Base-by-base conservation (phyloP, 805 yeast genomes). In the Ogataea saltuana region DNA sequence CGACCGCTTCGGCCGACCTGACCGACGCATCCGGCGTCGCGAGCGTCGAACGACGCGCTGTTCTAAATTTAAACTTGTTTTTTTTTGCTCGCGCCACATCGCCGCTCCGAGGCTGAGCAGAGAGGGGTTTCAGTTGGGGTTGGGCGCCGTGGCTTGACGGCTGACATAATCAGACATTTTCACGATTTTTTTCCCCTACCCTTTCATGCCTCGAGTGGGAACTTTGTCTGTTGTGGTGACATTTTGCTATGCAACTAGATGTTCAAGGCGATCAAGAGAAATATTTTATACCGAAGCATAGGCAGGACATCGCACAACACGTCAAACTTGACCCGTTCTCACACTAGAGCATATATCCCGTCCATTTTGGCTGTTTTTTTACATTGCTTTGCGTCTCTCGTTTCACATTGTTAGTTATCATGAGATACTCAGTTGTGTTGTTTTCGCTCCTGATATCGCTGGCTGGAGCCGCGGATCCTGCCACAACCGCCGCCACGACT, bases 401-500 rank as follows among this genome's bases (percentile, higher is more conserved):
- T 23, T 23, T 8, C 6, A 32, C 7, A 6, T n/a, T 25, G n/a
- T 19, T 20, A 5, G 18, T 6, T 19, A 21, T 15, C 21, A 51
- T 51, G 55, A 48, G 47, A 34, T 8, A 36, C 13, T 39, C 35
- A 15, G 15, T 18, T 17, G 34, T 44, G 39, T 29, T 48, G 31
- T 21, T 50, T 21, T 29, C 42, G 19, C 25, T 46, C 3, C 36
- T 44, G 15, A 22, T 42, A 9, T n/a, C 51, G 10, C 20, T 29
- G n/a, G 44, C 43, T 2, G 12, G 30, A 3, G 47, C 59, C 10
- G 49, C 45, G 15, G 50, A 42, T 29, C 36, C 51, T 8, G 41
- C 52, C 1, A 41, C 55, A 11, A 26, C 42, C 11, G 30, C 44
- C 2, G 33, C 25, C 25, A 22, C 25, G 9, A 22, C 45, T 15